Conservation (phyloP, 2,329 filamentous ascomycete genomes). For the Endothia cerciana region DNA sequence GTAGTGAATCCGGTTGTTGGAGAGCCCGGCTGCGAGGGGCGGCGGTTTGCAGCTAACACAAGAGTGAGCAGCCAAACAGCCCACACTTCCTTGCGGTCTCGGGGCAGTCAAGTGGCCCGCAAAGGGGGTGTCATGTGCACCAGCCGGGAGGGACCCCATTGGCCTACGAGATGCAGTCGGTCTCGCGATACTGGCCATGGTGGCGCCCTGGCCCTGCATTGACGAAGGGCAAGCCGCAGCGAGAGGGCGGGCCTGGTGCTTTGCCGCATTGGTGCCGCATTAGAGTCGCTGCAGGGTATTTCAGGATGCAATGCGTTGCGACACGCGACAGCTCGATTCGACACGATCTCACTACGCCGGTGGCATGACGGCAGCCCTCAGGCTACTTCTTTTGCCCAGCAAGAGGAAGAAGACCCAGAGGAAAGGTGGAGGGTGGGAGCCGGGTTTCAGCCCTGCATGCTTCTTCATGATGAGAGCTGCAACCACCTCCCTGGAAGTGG, state of each 20-base stretch:
- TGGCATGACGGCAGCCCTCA: neutral
- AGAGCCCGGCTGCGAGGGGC: neutral
- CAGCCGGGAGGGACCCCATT: constrained; percentile 25
- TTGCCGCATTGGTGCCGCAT: constrained; percentile 12
- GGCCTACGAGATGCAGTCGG: constrained; percentile 24
- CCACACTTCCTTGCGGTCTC: neutral
- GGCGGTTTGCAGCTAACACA: neutral
- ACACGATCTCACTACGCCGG: neutral
- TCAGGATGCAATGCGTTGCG: too few relatives aligned
- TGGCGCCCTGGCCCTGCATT: neutral
- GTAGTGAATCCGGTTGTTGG: neutral
- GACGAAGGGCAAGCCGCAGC: neutral
- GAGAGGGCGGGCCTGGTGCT: neutral
- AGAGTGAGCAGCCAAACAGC: neutral
- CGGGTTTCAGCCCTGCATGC: constrained; percentile 13
- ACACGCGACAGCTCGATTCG: constrained; percentile 1
- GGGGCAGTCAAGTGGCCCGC: constrained; percentile 11
- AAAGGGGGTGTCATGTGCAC: constrained; percentile 29
- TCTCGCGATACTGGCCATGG: constrained; percentile 15
- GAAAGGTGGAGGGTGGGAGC: constrained; percentile 1
- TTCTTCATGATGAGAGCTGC: neutral
- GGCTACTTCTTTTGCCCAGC: too few relatives aligned
- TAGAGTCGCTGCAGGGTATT: neutral
- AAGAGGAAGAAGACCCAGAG: neutral
- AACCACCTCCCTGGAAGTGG: neutral